Conservation (phyloP, 2,329 filamentous ascomycete species). For the Lachnellula cervina region DNA sequence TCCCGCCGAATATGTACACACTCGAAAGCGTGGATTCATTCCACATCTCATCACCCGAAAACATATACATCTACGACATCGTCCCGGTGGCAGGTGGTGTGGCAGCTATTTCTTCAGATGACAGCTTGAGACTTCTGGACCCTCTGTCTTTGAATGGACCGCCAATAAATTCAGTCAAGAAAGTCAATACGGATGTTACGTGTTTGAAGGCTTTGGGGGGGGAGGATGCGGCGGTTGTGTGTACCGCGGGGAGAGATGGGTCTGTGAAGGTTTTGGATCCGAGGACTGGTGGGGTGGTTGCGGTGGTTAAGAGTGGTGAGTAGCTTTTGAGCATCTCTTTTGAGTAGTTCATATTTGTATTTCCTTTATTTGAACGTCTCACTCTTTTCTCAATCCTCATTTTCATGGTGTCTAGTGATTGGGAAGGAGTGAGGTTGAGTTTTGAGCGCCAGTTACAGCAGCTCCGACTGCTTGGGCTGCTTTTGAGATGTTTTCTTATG, state of each 20-base stretch:
- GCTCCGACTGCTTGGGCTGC: not conserved
- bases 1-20: conserved; percentile 28
- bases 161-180: conserved; percentile 43
- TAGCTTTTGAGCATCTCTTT: conserved; percentile 1
- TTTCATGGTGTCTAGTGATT: not conserved
- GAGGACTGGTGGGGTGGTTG: conserved; percentile 45
- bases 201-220: conserved; percentile 52
- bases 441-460: not conserved
- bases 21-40: conserved; percentile 23
- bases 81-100: conserved; percentile 26
- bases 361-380: not conserved
- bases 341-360: not conserved
- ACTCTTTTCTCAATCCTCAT: not conserved
- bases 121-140: conserved; percentile 63
- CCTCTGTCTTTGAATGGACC: conserved; percentile 49
- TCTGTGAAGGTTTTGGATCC: conserved; percentile 53
- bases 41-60: conserved; percentile 23
- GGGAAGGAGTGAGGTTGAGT: not conserved
- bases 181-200: conserved; percentile 58
- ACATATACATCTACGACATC: conserved; percentile 42
- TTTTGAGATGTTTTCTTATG: not conserved
- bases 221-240: conserved; percentile 43
- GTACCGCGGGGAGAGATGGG: conserved; percentile 69
- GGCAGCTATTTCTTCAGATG: conserved; percentile 60
- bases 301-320: conserved; percentile 33